Evolutionary conservation across 345 rosid genomes (phyloP), one percentile per base, ranked within the genome.

Genomic region (Camelina sativa): DNA sequence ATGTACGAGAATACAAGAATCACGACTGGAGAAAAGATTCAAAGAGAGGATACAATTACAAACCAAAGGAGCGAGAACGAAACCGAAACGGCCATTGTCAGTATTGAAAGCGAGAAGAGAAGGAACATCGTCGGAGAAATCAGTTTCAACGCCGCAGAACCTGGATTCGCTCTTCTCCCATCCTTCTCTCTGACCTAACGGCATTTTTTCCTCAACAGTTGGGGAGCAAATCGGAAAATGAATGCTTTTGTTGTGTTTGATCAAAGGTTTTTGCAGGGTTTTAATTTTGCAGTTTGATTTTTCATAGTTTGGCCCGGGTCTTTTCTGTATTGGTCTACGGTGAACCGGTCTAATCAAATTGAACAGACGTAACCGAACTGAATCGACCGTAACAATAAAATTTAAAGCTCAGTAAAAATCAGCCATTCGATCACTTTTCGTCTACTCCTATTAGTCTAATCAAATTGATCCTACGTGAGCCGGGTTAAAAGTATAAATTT

Each of bases 131-230:
- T 86, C 83, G 58, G 73, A 47, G 81, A 88, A 90, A 32, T 85
- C 91, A 1, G 90, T 79, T 83, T 92, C 95, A 52, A 87, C 84
- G 11, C 96, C 95, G 19, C 91, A 90, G 82, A 85, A 88, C 62
- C 84, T 85, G 13, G 92, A 87, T 66, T 83, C 82, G 72, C 85
- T 80, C 75, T 64, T 81, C 62, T 90, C 94, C 82, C 87, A 85
- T 53, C 83, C 87, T 38, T 58, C 62, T 73, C 77, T 86, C 37
- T 85, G 85, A 15, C 86, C 91, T 1, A 90, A 80, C 60, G 91
- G 89, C 92, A 92, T 44, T 88, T 7, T 25, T 69, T 52, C 25
- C 46, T 70, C 40, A 48, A 8, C 12, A 6, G 1, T 32, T 6
- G 35, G 35, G 35, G 38, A 51, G 19, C 34, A 55, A 43, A 69